Base-by-base conservation (phyloP, 352 stramenopile species). In the Phytophthora tentaculata region DNA sequence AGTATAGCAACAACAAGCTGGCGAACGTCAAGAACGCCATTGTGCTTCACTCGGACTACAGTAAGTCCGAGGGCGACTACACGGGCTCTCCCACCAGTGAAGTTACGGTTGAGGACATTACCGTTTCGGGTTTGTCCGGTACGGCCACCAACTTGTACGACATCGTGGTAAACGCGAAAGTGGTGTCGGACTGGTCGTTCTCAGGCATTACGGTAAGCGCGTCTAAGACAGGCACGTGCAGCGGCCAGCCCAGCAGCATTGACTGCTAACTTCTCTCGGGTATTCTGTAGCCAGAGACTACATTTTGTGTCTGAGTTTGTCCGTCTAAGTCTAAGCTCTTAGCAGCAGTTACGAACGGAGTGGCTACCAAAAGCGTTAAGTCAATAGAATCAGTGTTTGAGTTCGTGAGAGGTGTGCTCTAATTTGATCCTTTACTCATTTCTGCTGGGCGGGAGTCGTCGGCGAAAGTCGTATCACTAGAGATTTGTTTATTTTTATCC, bases 61-160 rank as follows among this genome's bases (percentile, higher is more conserved):
- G 56, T 55, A 77, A 77, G 62, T 8, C 47, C 17, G 65, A 78
- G 41, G 71, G 74, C 6, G 63, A 59, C 24, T 78, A 73, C 61
- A 67, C 71, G 45, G 56, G 57, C 28, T 43, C 13, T 0, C 8
- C 70, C 22, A 79, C 66, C 2, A 79, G 65, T 26, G 41, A 54
- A 16, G 73, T 76, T 13, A 41, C 20, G 19, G 78, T 81, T 49
- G 53, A 28, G 20, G 56, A 44, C 17, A 45, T 78, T 13, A 81
- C 69, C 5, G 55, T 81, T 10, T 52, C 50, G 8, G 65, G 65
- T 2, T 48, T 81, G 17, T 56, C 50, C 0, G 73, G 73, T 8
- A 64, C 73, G 5, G 69, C 73, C 32, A 78, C 43, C 1, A 78
- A 81, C 57, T 20, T 74, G 56, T 81, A 78, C 66, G 72, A 79